A percentile compares a stretch with the other conserved stretches of the same genome.
Conservation (phyloP, 2,329 filamentous ascomycete genomes). For the Fusarium musae region DNA sequence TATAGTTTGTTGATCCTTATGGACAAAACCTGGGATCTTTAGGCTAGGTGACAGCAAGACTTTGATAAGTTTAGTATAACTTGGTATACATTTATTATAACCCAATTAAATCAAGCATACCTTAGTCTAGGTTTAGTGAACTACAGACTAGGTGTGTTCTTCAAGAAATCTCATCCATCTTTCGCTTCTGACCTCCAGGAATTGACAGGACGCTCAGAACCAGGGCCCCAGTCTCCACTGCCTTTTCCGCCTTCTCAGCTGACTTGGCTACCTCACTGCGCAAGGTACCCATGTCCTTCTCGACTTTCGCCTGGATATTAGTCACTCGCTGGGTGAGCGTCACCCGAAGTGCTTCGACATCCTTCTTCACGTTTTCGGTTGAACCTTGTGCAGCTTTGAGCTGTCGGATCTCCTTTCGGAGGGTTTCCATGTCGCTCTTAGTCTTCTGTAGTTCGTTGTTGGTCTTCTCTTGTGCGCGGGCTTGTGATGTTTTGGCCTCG, state of each 20-base stretch:
- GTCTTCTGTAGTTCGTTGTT: neutral
- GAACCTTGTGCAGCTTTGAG: neutral
- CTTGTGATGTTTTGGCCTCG: fast-evolving
- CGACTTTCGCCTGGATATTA: no score
- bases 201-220: neutral
- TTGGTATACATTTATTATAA: neutral
- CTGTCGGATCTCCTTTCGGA: fast-evolving
- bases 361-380: fast-evolving
- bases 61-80: neutral
- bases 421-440: fast-evolving
- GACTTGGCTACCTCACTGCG: fast-evolving
- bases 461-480: neutral
- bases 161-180: neutral
- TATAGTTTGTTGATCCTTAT: neutral
- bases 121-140: neutral
- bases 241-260: neutral
- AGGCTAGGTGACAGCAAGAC: fast-evolving
- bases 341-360: fast-evolving
- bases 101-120: neutral
- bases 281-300: no score
- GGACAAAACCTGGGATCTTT: fast-evolving
- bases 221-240: fast-evolving
- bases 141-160: fast-evolving
- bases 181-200: neutral
- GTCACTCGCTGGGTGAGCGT: no score